Base-by-base conservation (phyloP, 106 monocot genomes). In the Phalaenopsis aphrodite region DNA sequence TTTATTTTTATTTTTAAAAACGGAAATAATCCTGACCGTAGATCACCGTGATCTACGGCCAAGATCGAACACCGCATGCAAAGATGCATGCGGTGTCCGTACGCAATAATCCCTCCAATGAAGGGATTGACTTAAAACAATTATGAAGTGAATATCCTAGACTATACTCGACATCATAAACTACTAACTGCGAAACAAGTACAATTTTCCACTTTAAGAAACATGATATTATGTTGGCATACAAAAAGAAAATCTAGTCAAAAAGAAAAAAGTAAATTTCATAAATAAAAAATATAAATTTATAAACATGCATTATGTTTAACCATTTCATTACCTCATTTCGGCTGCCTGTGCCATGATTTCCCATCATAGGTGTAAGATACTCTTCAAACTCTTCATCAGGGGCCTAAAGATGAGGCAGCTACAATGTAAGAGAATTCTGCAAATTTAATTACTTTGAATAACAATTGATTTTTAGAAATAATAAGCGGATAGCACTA, bases 351-450 rank as follows among this genome's bases (percentile, higher is more conserved):
- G 91, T 91, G 87, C 85, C 91, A 10, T 93, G 83, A 4, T 88
- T 81, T 79, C 97, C 90, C 69, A 93, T 86, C 77, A 91, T 80
- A 87, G 91, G 82, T 77, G 85, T 81, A 38, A 99, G 95, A 79
- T 93, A 88, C 75, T 99, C 99, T 72, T 99, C 99, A 87, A 95
- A 95, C 85, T 99, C 99, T 91, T 95, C 93, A 93, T 99, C 95
- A 71, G 99, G 95, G 72, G 99, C 99, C 99, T 99, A 74, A 74
- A 15, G n/a, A 74, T 74, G 43, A 74, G 18, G 14, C 9, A 42
- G 19, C 14, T 39, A 69, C 38, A 39, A 39, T 12, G 38, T 69
- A 16, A 39, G 69, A 37, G 69, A 69, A 69, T 39, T 69, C 14
- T 69, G 38, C 39, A 69, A 69, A 39, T 69, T 69, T 69, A 69